Conservation (phyloP, 31 red algal genomes). For the Bonnemaisonia californica region DNA sequence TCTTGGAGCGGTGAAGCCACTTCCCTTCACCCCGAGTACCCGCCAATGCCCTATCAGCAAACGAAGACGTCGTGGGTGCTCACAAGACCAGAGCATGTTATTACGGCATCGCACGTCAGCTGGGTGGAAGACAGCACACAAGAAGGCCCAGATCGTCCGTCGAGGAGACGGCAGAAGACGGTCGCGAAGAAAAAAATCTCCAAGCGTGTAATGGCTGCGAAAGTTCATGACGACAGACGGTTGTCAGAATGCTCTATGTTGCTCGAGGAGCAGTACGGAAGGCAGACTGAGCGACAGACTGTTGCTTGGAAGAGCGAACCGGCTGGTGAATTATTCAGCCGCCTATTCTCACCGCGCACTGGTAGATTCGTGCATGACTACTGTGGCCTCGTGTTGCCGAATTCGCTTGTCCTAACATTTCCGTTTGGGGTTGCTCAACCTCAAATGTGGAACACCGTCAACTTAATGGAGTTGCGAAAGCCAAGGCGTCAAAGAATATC, state of each 20-base stretch:
- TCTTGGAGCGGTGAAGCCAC: not conserved
- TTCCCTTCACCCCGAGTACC: not conserved
- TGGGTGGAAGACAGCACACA: conserved; percentile 29
- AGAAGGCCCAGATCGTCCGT: not conserved
- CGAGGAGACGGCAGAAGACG: conserved; percentile 17
- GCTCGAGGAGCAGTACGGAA: conserved; percentile 13
- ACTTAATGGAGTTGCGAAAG: conserved; percentile 17
- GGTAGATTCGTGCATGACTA: conserved; percentile 64
- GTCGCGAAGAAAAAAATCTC: conserved; percentile 52
- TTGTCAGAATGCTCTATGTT: conserved; percentile 47
- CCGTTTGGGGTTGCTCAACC: conserved; percentile 47
- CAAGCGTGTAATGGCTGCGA: conserved; percentile 40
- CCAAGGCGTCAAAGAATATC: conserved; percentile 40
- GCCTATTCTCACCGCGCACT: conserved; percentile 44
- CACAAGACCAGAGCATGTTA: not conserved
- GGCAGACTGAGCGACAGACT: not conserved
- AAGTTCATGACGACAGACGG: conserved; percentile 44
- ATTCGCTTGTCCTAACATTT: conserved; percentile 37
- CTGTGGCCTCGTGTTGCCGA: conserved; percentile 25
- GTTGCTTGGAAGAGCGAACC: conserved; percentile 46
- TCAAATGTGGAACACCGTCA: conserved; percentile 33
- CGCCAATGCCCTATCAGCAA: not conserved
- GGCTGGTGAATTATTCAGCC: conserved; percentile 1
- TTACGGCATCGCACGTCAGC: conserved; percentile 33
- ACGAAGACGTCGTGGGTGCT: not conserved